A percentile compares a stretch with the other conserved stretches of the same genome.
These are phyloP conservation scores for Penicillium atrosanguineum DNA, from an alignment of 495 filamentous ascomycete species.

Conservation along the genomic window DNA sequence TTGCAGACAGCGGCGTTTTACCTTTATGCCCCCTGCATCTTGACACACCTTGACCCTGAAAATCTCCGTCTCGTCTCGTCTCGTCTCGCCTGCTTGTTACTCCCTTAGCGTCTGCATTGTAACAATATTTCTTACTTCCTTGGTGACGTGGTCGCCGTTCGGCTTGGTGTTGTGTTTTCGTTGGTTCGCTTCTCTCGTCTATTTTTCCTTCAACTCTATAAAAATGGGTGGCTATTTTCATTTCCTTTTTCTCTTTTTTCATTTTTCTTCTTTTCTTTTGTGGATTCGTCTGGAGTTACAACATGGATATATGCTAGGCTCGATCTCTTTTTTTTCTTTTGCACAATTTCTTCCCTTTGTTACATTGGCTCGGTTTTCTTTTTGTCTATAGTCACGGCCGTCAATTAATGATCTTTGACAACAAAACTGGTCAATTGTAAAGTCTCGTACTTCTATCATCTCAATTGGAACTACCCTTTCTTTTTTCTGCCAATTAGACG, in stretches of 20 bases:
- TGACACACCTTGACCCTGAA: neutral
- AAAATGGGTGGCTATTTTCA: constrained; percentile 22
- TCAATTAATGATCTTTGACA: constrained; percentile 8
- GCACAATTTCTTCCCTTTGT: constrained; percentile 13
- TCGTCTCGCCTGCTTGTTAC: constrained; percentile 14
- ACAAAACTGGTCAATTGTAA: neutral
- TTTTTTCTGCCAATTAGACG: no score
- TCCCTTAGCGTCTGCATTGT: constrained; percentile 31
- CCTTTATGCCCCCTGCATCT: constrained; percentile 6
- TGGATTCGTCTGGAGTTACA: constrained; percentile 16
- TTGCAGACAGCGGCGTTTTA: constrained; percentile 17
- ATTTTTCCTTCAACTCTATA: constrained; percentile 11
- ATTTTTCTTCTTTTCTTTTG: constrained; percentile 8
- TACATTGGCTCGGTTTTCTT: constrained; percentile 6
- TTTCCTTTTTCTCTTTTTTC: constrained; percentile 7
- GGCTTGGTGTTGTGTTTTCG: constrained; percentile 14
- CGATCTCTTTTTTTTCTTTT: constrained; percentile 7
- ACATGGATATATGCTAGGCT: constrained; percentile 22
- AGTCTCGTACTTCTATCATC: neutral
- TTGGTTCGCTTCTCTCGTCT: constrained; percentile 13
- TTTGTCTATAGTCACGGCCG: constrained; percentile 13
- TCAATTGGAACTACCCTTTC: neutral
- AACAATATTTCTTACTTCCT: constrained; percentile 20
- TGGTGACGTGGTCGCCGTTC: constrained; percentile 15
- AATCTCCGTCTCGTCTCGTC: constrained; percentile 4